Percentiles rank a stretch among this genome's conserved stretches.
These are phyloP conservation scores for Aspergillus sp. DNA, from an alignment of 2,329 filamentous ascomycete genomes.

Conservation along the genomic window DNA sequence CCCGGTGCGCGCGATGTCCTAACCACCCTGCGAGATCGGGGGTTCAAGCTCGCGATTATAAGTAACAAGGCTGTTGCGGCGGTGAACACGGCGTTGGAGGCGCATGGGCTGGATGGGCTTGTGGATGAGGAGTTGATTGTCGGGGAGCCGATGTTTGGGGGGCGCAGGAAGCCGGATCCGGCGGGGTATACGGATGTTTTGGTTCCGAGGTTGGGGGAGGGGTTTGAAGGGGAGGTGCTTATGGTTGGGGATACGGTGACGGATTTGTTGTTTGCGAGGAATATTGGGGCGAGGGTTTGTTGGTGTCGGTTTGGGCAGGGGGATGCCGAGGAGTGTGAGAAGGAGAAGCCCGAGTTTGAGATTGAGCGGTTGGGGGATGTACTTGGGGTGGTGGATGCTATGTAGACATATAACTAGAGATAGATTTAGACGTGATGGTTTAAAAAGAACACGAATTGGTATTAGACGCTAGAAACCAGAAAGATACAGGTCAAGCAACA, in stretches of 20 bases:
- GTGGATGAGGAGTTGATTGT: conserved; percentile 13
- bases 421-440: too few relatives aligned
- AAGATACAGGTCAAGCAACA: neutral
- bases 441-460: too few relatives aligned
- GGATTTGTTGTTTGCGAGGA: conserved; percentile 17
- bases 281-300: conserved; percentile 11
- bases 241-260: conserved; percentile 20
- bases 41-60: conserved; percentile 22
- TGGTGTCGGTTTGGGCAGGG: conserved; percentile 22
- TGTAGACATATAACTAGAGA: neutral
- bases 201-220: conserved; percentile 15
- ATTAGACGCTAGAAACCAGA: too few relatives aligned
- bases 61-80: conserved; percentile 26
- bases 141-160: conserved; percentile 11
- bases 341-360: neutral
- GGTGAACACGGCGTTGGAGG: conserved; percentile 14
- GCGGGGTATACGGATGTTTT: conserved; percentile 17
- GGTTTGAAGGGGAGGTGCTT: conserved; percentile 1
- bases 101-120: neutral
- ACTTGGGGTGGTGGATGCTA: neutral
- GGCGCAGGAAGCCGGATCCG: conserved; percentile 15
- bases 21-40: conserved; percentile 6
- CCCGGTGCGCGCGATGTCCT: conserved; percentile 20
- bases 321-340: conserved; percentile 9
- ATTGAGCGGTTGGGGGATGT: neutral